Conservation (phyloP, 208 protist genomes). For the Leishmania martiniquensis region DNA sequence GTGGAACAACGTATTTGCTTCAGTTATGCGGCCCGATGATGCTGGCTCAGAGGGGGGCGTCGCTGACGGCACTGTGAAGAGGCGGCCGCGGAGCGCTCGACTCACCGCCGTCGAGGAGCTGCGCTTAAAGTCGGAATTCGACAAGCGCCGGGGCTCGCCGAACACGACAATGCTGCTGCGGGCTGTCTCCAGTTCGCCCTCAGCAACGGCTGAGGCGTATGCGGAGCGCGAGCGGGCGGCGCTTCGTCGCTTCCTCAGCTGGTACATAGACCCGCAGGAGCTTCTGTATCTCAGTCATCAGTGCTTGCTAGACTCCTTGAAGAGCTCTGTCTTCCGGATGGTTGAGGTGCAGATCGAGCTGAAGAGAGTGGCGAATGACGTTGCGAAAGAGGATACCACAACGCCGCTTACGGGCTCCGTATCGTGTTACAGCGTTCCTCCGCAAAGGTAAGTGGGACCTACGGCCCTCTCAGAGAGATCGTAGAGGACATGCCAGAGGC, state of each 20-base stretch:
- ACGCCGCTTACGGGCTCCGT: background rate
- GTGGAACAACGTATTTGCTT: constrained; percentile 29
- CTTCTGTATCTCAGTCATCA: constrained; percentile 78
- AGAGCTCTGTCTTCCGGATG: constrained; percentile 62
- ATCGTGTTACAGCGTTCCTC: background rate
- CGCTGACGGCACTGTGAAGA: background rate
- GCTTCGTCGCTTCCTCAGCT: constrained; percentile 51
- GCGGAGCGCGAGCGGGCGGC: constrained; percentile 17
- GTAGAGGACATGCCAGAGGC: no score
- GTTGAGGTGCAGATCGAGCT: constrained; percentile 71
- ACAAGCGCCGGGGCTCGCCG: background rate
- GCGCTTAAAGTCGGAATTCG: constrained; percentile 17
- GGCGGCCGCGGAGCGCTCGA: constrained; percentile 3
- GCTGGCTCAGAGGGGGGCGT: no score
- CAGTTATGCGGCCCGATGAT: background rate
- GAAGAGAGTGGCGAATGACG: constrained; percentile 30
- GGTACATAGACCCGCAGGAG: constrained; percentile 81
- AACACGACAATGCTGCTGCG: background rate
- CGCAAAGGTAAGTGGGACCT: background rate
- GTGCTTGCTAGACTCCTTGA: constrained; percentile 64
- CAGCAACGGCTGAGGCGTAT: background rate
- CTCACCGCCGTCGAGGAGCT: constrained; percentile 21
- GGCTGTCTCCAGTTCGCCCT: background rate
- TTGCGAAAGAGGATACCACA: background rate
- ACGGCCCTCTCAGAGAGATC: background rate